phyloP scores from a whole-genome alignment of 1,139 yeast genomes.

The Protomyces pachydermus region DNA sequence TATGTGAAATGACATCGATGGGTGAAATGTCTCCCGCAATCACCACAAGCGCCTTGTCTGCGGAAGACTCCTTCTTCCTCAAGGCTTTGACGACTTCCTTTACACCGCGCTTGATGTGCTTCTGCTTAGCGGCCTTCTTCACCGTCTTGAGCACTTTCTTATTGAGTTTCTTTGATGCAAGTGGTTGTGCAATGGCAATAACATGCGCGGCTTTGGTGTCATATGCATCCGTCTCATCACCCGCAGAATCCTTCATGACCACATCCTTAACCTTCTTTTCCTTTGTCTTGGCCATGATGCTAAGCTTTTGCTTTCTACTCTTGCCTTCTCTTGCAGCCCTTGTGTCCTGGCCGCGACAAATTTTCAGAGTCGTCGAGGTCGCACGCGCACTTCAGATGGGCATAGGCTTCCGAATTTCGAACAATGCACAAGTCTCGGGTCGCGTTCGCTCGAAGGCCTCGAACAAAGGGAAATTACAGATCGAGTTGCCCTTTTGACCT shows the following conservation, averaged over 20 bases:
- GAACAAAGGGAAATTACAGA: too few species aligned
- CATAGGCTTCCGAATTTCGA: neutral
- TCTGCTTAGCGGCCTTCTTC: conserved; percentile 91
- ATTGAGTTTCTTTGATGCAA: conserved; percentile 93
- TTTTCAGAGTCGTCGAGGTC: neutral
- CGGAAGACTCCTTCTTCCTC: conserved; percentile 72
- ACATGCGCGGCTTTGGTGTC: conserved; percentile 86
- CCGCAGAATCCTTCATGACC: neutral
- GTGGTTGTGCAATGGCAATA: conserved; percentile 86
- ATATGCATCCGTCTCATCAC: conserved; percentile 63
- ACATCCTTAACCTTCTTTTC: conserved; percentile 24
- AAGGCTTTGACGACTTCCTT: conserved; percentile 97
- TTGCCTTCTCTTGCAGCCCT: too few species aligned
- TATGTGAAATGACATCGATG: conserved; percentile 91
- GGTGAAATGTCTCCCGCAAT: conserved; percentile 99
- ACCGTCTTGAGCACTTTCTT: conserved; percentile 93
- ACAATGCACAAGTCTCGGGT: neutral
- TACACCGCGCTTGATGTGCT: conserved; percentile 97
- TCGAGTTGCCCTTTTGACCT: too few species aligned
- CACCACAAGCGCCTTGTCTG: conserved; percentile 75
- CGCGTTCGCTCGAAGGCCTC: neutral
- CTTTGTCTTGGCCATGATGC: conserved; percentile 22
- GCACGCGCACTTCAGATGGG: neutral
- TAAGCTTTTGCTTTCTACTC: too few species aligned
- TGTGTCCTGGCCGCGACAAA: neutral